phyloP scores from a whole-genome alignment of 208 protist species.

The Wallacemonas sp. region DNA sequence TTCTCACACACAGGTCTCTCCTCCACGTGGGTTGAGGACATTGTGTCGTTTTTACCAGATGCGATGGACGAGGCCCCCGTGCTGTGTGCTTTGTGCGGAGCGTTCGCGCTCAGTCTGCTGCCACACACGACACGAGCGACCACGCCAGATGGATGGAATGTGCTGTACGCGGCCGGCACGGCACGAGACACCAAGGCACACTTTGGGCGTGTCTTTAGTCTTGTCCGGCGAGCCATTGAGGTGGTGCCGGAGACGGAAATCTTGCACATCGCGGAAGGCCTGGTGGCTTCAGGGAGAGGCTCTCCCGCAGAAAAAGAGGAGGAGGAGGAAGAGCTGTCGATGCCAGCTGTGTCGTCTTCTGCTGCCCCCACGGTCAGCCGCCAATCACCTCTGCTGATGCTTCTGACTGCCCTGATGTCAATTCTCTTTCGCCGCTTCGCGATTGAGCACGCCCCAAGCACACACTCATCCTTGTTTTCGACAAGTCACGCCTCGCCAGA shows the following conservation, averaged over 20 bases:
- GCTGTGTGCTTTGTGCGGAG: constrained; percentile 56
- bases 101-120: constrained; percentile 38
- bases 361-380: not conserved
- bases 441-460: constrained; percentile 18
- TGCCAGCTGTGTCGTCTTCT: constrained; percentile 6
- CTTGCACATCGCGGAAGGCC: constrained; percentile 1
- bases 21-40: constrained; percentile 53
- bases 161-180: constrained; percentile 16
- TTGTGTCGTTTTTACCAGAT: constrained; percentile 33
- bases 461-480: too few species aligned
- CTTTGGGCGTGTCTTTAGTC: not conserved
- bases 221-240: constrained; percentile 5
- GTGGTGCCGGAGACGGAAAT: not conserved
- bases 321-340: constrained; percentile 33
- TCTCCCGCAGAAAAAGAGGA: constrained; percentile 21
- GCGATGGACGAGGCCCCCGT: constrained; percentile 28
- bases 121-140: too few species aligned
- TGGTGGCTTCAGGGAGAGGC: not conserved
- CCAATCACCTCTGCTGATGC: constrained; percentile 7
- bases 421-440: constrained; percentile 13
- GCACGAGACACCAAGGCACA: constrained; percentile 1
- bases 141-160: too few species aligned
- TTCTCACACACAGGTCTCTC: too few species aligned
- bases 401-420: not conserved
- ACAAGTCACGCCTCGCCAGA: too few species aligned